These are phyloP conservation scores for Astrothelium subdiscretum DNA, from an alignment of 495 filamentous ascomycete genomes.

Conservation along the genomic window DNA sequence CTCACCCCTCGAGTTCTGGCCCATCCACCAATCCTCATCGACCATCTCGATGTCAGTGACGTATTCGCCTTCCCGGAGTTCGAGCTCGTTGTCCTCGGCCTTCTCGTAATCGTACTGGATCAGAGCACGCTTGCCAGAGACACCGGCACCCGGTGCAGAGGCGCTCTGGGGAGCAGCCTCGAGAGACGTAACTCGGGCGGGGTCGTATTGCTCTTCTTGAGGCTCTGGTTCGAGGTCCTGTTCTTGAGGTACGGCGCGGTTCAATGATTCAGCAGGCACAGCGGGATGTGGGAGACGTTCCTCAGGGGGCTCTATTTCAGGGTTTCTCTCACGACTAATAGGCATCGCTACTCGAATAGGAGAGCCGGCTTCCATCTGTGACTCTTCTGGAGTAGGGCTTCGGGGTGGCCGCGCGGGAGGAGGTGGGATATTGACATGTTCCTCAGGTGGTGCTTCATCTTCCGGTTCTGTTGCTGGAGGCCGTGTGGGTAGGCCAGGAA, in stretches of 20 bases:
- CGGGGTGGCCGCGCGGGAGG: conserved; percentile 49
- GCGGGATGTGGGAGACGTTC: conserved; percentile 35
- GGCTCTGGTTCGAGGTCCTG: conserved; percentile 53
- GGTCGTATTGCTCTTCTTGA: conserved; percentile 39
- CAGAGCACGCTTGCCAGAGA: conserved; percentile 52
- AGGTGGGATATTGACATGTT: conserved; percentile 39
- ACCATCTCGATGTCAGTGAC: conserved; percentile 98
- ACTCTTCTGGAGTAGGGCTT: conserved; percentile 21
- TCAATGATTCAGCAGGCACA: conserved; percentile 47
- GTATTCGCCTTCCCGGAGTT: conserved; percentile 78
- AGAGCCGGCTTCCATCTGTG: conserved; percentile 43
- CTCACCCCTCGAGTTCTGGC: conserved; percentile 68
- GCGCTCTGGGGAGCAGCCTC: conserved; percentile 33
- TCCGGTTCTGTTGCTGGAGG: conserved; percentile 41
- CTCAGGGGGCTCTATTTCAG: conserved; percentile 41
- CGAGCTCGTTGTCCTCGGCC: conserved; percentile 91
- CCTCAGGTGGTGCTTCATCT: conserved; percentile 40
- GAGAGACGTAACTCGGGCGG: conserved; percentile 50
- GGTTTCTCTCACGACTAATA: conserved; percentile 52
- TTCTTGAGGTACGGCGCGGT: conserved; percentile 48
- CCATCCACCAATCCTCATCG: conserved; percentile 95
- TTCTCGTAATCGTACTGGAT: conserved; percentile 95
- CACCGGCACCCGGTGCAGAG: conserved; percentile 19
- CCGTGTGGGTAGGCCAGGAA: conserved; percentile 59
- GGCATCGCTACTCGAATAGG: conserved; percentile 85